Base-by-base conservation (phyloP, 306 rosid species). In the Ammopiptanthus mongolicus region DNA sequence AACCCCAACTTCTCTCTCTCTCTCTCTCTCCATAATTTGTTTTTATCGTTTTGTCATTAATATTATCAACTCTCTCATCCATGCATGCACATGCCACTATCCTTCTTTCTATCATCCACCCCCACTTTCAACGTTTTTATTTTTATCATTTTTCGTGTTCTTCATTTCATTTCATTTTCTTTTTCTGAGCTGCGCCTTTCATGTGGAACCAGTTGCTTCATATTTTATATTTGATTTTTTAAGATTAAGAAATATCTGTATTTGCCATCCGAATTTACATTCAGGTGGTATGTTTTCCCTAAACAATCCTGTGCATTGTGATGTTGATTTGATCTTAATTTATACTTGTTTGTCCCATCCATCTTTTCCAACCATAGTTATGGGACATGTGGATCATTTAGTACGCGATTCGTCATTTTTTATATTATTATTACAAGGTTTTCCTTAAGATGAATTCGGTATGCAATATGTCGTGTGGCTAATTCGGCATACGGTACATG, bases 41-140 rank as follows among this genome's bases (percentile, higher is more conserved):
- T 66, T 0, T 39, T 51, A 23, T 51, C 33, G n/a, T 22, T 58
- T 61, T 39, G 0, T 1, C 60, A 33, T 14, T 59, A 1, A 31
- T 22, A 8, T 31, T 8, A 22, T 12, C 18, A n/a, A 34, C 8
- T 48, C 22, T 29, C 28, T 25, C n/a, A 8, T 62, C 51, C 69
- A 80, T 78, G 82, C 81, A 78, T 78, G 82, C 71, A 69, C 33
- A 7, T 9, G 55, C 0, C 4, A 55, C 58, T 25, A 11, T 41
- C 29, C 14, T 8, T 6, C 28, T 25, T 1, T 18, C 34, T 3
- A 28, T 34, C 17, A 1, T 5, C 44, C 41, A 28, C 3, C 12
- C 12, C 44, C 44, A 37, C n/a, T 42, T 42, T 42, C 5, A 42
- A 41, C 47, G 3, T 9, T 11, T 41, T 41, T 41, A 1, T 41